Base-by-base conservation (phyloP, 805 yeast genomes). In the Metschnikowia corniflorae region DNA sequence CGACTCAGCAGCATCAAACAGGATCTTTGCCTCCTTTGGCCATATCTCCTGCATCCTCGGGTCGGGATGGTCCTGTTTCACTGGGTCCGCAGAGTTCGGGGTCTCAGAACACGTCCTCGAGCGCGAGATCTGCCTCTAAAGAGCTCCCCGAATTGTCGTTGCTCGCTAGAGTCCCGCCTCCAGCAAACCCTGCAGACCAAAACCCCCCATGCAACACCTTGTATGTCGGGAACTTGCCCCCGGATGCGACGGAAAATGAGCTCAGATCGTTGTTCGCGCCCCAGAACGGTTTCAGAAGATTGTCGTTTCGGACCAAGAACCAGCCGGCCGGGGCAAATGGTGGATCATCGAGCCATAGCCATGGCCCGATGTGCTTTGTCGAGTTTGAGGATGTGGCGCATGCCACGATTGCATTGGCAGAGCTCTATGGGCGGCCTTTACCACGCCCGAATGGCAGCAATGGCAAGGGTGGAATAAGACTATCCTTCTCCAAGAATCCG, bases 321-420 rank as follows among this genome's bases (percentile, higher is more conserved):
- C 63, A 57, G 42, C 29, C 43, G 5, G 29, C 48, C 7, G 35
- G 39, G 46, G 61, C 17, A 42, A 43, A 43, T 41, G 50, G 42
- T 50, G 42, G 48, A 13, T 44, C 53, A 0, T 36, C 55, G 16
- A 47, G 53, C 28, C 66, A 63, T 40, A 75, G 77, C 47, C 94
- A 84, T 64, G 97, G 98, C 4, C 98, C 98, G 37, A 93, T 93
- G 97, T 93, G 98, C 62, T 93, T 93, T 71, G 98, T 93, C 37
- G 98, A 93, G 68, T 93, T 93, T 66, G 98, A 93, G 51, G 97
- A 91, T 59, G 95, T 93, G 35, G 81, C 84, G 3, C 83, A 78
- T 61, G 98, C 98, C 1, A 87, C 97, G 2, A 74, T 86, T 52
- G 97, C 97, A 0, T 70, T 93, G 42, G 95, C 95, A 21, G 96